These are phyloP conservation scores for Suillus subalutaceus DNA, from an alignment of 768 basidiomycete genomes.

Conservation along the genomic window DNA sequence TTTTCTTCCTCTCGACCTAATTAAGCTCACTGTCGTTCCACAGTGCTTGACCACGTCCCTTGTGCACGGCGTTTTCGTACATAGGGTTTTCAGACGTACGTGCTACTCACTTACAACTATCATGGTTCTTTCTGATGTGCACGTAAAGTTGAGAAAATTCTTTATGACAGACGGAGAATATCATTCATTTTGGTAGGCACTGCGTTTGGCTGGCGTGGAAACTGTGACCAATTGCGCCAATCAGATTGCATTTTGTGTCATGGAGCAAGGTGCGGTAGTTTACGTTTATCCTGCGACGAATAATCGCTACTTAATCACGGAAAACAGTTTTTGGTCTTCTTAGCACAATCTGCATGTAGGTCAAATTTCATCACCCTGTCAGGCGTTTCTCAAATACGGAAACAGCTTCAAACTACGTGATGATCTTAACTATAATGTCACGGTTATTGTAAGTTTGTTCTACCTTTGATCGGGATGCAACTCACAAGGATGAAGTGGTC, in stretches of 20 bases:
- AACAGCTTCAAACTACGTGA: neutral
- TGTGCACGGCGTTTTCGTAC: neutral
- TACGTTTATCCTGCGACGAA: no score
- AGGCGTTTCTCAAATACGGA: neutral
- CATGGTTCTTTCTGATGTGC: neutral
- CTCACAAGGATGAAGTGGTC: constrained; percentile 22
- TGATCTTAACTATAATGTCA: neutral
- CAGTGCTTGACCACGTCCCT: constrained; percentile 1
- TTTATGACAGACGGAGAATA: neutral
- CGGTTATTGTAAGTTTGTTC: neutral
- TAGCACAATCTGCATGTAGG: neutral
- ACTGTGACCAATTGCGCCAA: no score
- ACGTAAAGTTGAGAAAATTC: neutral
- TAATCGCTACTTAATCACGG: no score
- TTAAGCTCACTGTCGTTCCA: neutral
- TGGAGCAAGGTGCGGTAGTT: neutral
- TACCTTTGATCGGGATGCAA: neutral
- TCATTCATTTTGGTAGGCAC: neutral
- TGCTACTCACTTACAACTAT: neutral
- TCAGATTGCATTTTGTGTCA: neutral
- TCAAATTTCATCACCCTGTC: neutral
- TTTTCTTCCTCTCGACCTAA: neutral
- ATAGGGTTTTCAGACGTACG: neutral
- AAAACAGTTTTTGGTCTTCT: neutral
- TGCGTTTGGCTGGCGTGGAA: no score